Evolutionary conservation across 2,329 filamentous ascomycete genomes (phyloP).

Genomic region (Neonectria ditissima): DNA sequence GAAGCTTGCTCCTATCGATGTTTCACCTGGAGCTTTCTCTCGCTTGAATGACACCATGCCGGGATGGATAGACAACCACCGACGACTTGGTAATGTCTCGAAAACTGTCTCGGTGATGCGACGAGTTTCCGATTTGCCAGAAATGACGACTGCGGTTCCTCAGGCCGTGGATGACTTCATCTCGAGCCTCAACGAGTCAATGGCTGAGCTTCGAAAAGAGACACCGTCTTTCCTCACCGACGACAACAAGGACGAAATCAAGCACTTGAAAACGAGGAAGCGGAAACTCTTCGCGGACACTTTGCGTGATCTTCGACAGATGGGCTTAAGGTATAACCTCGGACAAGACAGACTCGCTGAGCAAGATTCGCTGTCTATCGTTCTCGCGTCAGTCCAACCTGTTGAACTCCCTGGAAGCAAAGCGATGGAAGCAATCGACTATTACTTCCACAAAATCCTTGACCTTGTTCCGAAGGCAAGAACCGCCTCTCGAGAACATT

Average conservation of each 20-base stretch:
- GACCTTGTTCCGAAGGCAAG: conserved; percentile 78
- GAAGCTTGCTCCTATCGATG: conserved; percentile 12
- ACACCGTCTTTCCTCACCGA: conserved; percentile 86
- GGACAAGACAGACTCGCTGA: conserved; percentile 77
- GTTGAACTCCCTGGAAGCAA: conserved; percentile 48
- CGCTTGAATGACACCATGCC: conserved; percentile 46
- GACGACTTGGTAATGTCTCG: conserved; percentile 77
- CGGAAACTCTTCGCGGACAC: conserved; percentile 91
- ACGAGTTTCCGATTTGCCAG: conserved; percentile 66
- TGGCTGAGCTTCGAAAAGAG: conserved; percentile 81
- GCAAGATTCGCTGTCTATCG: conserved; percentile 76
- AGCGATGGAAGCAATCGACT: conserved; percentile 63
- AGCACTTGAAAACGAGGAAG: conserved; percentile 92
- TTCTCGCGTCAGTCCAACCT: conserved; percentile 71
- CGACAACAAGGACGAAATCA: conserved; percentile 85
- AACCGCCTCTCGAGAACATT: conserved; percentile 76
- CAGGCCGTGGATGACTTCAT: conserved; percentile 75
- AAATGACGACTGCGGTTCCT: conserved; percentile 66
- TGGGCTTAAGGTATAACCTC: conserved; percentile 90
- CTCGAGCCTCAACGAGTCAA: conserved; percentile 73
- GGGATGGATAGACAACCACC: conserved; percentile 60
- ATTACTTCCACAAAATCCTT: conserved; percentile 83
- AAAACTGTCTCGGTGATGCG: conserved; percentile 82
- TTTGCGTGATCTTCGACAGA: conserved; percentile 82
- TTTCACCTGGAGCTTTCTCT: conserved; percentile 33